Base-by-base conservation (phyloP, 257 asterid species). In the Linaria vulgaris region DNA sequence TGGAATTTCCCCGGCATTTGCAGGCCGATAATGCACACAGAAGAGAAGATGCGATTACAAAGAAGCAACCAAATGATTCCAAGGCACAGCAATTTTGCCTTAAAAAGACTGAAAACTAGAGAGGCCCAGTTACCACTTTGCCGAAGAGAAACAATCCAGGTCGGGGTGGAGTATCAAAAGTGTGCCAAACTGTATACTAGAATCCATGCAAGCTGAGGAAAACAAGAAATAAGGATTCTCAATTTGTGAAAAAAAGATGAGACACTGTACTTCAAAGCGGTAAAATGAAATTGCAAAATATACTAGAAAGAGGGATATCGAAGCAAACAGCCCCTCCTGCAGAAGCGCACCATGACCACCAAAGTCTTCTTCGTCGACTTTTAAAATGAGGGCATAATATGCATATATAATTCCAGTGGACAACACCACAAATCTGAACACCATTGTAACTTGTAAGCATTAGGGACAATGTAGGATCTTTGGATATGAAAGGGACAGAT, bases 341-440 rank as follows among this genome's bases (percentile, higher is more conserved):
- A 92, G 96, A 64, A 92, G 97, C 13, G 91, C 87, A 52, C 83
- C 91, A 23, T 92, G 99, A 59, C 99, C 99, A 34, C 99, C 99
- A 54, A 83, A 87, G 25, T 92, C 97, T 74, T 92, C 99, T 83
- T 92, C 99, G 17, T 92, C 99, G 19, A 92, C 53, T 75, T 89
- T 87, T 51, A 92, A 83, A 61, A 92, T 69, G 62, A 77, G 48
- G 5, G 88, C 85, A 59, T 92, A 92, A 69, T 92, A 92, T 56
- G 87, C 95, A 57, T 89, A 92, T 63, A 92, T 79, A 63, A 92
- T 76, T 58, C 82, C 96, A 39, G 96, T 77, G 12, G 99, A 89
- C 63, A 92, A 65, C 47, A 62, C 85, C 55, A 79, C 67, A 74
- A 92, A 92, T 80, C 96, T 92, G 86, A 44, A 67, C 27, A 37